These are phyloP conservation scores for Diaporthe vexans DNA, from an alignment of 2,329 filamentous ascomycete species.

Conservation along the genomic window DNA sequence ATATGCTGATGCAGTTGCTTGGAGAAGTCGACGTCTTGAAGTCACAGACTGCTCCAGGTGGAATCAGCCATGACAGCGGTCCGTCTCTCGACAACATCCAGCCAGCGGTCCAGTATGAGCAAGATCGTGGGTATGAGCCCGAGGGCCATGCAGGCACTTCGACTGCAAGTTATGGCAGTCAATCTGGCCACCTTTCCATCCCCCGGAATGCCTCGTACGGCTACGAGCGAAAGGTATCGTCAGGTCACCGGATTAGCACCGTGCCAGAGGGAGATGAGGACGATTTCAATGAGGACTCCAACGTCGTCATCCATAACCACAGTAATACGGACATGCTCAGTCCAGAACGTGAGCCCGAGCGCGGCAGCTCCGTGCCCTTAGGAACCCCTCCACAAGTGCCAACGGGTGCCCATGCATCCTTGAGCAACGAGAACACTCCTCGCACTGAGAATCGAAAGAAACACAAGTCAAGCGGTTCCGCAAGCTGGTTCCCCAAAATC, in stretches of 20 bases:
- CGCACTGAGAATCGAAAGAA: conserved; percentile 83
- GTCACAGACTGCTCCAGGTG: conserved; percentile 63
- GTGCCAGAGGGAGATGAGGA: conserved; percentile 84
- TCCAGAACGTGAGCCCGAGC: conserved; percentile 67
- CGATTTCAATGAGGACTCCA: conserved; percentile 55
- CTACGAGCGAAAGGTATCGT: conserved; percentile 72
- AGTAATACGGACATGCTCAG: conserved; percentile 70
- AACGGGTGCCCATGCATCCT: conserved; percentile 55
- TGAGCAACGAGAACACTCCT: conserved; percentile 86
- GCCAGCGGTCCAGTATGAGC: conserved; percentile 73
- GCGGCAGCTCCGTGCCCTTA: conserved; percentile 67
- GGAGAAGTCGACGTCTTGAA: conserved; percentile 91
- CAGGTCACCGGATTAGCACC: conserved; percentile 89
- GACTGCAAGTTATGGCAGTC: conserved; percentile 78
- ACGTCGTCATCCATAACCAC: conserved; percentile 45
- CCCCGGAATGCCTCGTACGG: conserved; percentile 62
- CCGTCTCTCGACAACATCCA: conserved; percentile 79
- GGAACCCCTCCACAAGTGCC: conserved; percentile 71
- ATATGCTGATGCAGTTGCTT: conserved; percentile 92
- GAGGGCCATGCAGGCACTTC: conserved; percentile 84
- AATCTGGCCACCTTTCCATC: conserved; percentile 82
- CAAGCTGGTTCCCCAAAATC: conserved; percentile 87
- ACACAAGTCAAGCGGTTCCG: conserved; percentile 88
- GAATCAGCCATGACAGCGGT: conserved; percentile 64
- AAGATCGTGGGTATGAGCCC: conserved; percentile 83